Evolutionary conservation across 768 basidiomycete genomes (phyloP), one percentile per base, ranked within the genome.

Genomic region (Paxillus rubicundulus): DNA sequence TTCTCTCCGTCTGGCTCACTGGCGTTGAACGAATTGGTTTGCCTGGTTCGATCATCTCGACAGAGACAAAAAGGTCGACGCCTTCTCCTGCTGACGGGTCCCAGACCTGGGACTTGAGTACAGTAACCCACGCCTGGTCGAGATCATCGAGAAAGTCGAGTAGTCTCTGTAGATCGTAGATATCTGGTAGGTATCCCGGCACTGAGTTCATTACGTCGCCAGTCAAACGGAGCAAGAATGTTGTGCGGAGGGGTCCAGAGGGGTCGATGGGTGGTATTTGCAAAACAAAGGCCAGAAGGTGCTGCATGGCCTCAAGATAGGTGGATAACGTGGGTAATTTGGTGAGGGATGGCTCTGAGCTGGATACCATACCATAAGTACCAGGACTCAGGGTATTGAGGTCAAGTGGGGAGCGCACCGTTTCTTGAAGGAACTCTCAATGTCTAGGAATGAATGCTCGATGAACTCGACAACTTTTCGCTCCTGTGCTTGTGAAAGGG

Each of bases 261-360:
- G 86, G 84, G 54, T 83, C 81, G 14, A 87, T 65, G 12, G 89
- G 88, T 0, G 88, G 89, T 45, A 90, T 86, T 61, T 84, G 87
- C 17, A 90, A 72, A 38, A 89, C 76, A 43, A 92, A 62, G 0
- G 78, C 74, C 10, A 91, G 70, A 17, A 90, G 70, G 43, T 70
- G 71, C 18, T 79, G 82, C 28, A 77, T 74, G 3, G 82, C 79
- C 24, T 75, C 74, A 28, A 92, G 78, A 58, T 89, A 92, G 6
- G 75, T 62, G 1, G 74, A 52, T 16, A 91, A 73, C 0, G 85
- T 86, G 33, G 79, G 78, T 2, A 87, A 71, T 16, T 70, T 74
- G 1, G 83, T 77, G 13, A 75, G 76, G 5, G 71, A 69, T 9
- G 71, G 63, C 18, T 70, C 63, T 45, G 56, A 63, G 39, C 58